Percentiles rank a stretch among this genome's conserved stretches.
phyloP scores from a whole-genome alignment of 306 rosid genomes.

The Heteromeles arbutifolia region DNA sequence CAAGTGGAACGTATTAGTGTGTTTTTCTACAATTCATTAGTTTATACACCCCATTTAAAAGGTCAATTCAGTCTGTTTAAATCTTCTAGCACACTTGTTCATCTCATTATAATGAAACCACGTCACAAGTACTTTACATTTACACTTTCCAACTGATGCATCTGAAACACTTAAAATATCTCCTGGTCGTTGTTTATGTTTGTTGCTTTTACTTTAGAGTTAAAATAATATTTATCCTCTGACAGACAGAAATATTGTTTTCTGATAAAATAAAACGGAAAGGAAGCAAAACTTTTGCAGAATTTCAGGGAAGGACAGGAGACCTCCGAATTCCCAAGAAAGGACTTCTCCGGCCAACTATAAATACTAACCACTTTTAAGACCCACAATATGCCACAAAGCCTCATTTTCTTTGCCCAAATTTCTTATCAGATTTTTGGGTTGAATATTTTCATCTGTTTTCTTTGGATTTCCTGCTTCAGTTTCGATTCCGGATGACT shows the following conservation, averaged over 20 bases:
- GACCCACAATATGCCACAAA: conserved; percentile 8
- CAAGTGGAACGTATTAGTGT: too few relatives aligned
- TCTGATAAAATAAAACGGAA: background rate
- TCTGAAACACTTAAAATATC: too few relatives aligned
- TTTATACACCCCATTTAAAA: too few relatives aligned
- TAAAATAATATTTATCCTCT: conserved; percentile 9
- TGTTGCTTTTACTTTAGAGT: conserved; percentile 7
- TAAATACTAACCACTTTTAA: conserved; percentile 36
- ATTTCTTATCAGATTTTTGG: background rate
- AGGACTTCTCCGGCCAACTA: conserved; percentile 79
- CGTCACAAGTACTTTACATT: too few relatives aligned
- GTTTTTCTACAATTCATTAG: too few relatives aligned
- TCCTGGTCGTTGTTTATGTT: background rate
- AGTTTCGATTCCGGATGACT: conserved; percentile 40
- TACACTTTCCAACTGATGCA: too few relatives aligned
- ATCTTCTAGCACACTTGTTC: too few relatives aligned
- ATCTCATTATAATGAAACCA: too few relatives aligned
- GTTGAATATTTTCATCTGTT: background rate
- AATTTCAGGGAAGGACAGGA: conserved; percentile 76
- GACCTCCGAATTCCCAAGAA: conserved; percentile 56
- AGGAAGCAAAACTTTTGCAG: conserved; percentile 11
- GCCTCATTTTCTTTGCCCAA: background rate
- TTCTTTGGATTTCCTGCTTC: background rate
- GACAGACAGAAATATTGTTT: too few relatives aligned
- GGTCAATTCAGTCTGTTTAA: too few relatives aligned